phyloP scores from a whole-genome alignment of 176 grass and related monocot species.

The Eleusine coracana region DNA sequence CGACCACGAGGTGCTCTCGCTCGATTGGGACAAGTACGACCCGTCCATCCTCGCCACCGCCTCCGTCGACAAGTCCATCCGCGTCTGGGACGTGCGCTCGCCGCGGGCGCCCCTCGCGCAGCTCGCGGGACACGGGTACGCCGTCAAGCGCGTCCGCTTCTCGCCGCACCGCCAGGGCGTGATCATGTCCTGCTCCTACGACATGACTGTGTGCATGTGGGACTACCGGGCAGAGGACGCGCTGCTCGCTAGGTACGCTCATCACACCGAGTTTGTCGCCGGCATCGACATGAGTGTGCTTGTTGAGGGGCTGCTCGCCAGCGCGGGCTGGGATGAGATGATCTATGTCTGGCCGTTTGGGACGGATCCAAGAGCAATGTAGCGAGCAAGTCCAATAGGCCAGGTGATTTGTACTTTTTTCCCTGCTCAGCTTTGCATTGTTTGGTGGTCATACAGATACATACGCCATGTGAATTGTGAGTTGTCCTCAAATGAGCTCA shows the following conservation, averaged over 20 bases:
- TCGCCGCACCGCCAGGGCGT: conserved; percentile 79
- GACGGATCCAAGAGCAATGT: conserved; percentile 68
- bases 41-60: conserved; percentile 79
- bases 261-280: conserved; percentile 83
- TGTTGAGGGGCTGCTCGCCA: conserved; percentile 74
- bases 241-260: conserved; percentile 56
- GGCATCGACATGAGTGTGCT: conserved; percentile 91
- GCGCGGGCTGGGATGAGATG: conserved; percentile 83
- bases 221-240: conserved; percentile 84
- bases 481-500: not conserved
- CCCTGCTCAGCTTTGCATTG: conserved; percentile 31
- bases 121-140: conserved; percentile 75
- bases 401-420: conserved; percentile 33
- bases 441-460: conserved; percentile 19
- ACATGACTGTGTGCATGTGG: conserved; percentile 95
- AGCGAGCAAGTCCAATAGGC: conserved; percentile 11
- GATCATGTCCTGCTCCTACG: conserved; percentile 85
- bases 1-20: conserved; percentile 83
- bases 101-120: conserved; percentile 57
- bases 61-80: conserved; percentile 85
- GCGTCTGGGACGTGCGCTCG: conserved; percentile 84
- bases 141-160: conserved; percentile 78
- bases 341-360: conserved; percentile 82
- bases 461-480: conserved; percentile 15
- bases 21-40: conserved; percentile 94